phyloP scores from a whole-genome alignment of 257 asterid genomes.

The Paraleonurus japonicus region DNA sequence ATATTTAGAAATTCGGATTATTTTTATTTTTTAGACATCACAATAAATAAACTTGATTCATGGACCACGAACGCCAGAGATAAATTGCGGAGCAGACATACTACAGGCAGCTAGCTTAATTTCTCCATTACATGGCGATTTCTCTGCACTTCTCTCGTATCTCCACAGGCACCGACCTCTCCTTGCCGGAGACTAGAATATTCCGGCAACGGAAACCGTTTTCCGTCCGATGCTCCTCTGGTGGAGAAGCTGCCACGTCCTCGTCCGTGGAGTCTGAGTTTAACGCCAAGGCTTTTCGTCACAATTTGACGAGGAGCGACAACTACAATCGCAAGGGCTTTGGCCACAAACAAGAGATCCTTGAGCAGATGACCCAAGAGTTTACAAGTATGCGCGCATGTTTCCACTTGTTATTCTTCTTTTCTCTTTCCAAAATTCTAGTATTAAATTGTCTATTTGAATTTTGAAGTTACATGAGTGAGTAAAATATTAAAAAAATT shows the following conservation, averaged over 20 bases:
- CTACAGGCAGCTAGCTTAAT: too few species aligned
- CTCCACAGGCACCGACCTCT: conserved; percentile 37
- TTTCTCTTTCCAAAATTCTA: too few species aligned
- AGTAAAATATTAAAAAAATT: too few species aligned
- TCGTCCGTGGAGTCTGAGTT: conserved; percentile 46
- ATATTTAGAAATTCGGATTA: not conserved
- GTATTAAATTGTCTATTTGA: too few species aligned
- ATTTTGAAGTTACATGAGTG: too few species aligned
- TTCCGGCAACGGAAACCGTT: conserved; percentile 45
- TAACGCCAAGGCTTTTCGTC: conserved; percentile 76
- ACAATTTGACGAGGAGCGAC: conserved; percentile 71
- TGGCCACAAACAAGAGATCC: conserved; percentile 67
- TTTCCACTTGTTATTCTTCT: too few species aligned
- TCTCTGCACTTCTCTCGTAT: conserved; percentile 63
- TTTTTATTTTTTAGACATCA: not conserved
- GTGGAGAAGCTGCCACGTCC: conserved; percentile 54
- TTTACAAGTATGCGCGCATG: conserved; percentile 81
- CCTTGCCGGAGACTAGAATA: conserved; percentile 54
- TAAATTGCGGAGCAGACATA: conserved; percentile 23
- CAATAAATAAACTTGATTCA: conserved; percentile 20
- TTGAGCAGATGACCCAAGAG: conserved; percentile 73
- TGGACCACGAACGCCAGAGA: conserved; percentile 28
- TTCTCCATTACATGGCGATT: conserved; percentile 79
- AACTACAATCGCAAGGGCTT: conserved; percentile 84
- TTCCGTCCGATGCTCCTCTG: conserved; percentile 59